Conservation (phyloP, 768 basidiomycete species). For the Infundibulicybe gibba region DNA sequence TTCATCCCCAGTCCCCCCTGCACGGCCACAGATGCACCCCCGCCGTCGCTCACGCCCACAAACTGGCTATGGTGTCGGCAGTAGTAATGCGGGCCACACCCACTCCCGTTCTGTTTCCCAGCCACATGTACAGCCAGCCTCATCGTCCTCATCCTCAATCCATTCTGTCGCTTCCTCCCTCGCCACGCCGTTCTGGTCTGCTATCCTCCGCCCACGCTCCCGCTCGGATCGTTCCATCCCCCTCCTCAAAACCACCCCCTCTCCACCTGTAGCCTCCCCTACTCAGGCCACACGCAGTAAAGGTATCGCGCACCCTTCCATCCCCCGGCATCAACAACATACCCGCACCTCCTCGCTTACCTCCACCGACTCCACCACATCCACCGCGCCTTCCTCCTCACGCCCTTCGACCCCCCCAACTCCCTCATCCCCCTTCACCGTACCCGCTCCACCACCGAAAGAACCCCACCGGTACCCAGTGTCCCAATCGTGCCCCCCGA, state of each 20-base stretch:
- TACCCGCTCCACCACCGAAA: not conserved
- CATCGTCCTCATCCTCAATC: constrained; percentile 15
- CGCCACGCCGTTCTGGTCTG: constrained; percentile 32
- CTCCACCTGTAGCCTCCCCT: constrained; percentile 13
- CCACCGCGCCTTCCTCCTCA: constrained; percentile 11
- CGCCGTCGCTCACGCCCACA: constrained; percentile 22
- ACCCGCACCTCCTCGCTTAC: constrained; percentile 14
- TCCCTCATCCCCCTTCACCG: constrained; percentile 1
- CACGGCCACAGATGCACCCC: constrained; percentile 14
- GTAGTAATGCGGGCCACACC: constrained; percentile 11
- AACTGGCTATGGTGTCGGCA: constrained; percentile 16
- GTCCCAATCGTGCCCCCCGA: constrained; percentile 9
- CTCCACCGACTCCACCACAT: constrained; percentile 12
- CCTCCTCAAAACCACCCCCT: constrained; percentile 27
- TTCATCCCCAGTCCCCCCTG: constrained; percentile 12
- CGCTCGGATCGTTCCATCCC: constrained; percentile 28
- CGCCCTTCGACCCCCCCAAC: constrained; percentile 11
- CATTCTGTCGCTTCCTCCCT: constrained; percentile 11
- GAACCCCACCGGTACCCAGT: not conserved
- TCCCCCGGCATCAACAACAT: constrained; percentile 9
- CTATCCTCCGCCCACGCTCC: constrained; percentile 29
- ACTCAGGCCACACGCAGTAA: not conserved
- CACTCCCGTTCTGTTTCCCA: constrained; percentile 13
- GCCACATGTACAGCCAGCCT: no score
- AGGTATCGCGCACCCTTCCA: not conserved